These are phyloP conservation scores for Dysphania ambrosioides DNA, from an alignment of 148 eudicot genomes.

Conservation along the genomic window DNA sequence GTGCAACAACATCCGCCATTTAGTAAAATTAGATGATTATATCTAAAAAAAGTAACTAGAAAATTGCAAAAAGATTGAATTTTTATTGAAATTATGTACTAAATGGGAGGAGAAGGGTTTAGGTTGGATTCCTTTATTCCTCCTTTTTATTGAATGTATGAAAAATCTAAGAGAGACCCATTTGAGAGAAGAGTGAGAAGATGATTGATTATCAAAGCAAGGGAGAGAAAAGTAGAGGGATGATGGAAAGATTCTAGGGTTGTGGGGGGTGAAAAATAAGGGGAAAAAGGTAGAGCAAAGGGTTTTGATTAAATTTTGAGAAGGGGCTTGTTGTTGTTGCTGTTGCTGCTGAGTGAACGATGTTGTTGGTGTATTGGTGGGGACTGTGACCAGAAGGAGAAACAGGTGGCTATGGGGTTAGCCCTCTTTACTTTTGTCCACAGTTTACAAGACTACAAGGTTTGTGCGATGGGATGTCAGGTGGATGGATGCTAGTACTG, in stretches of 20 bases:
- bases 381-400: too few species aligned
- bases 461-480: too few species aligned
- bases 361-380: too few species aligned
- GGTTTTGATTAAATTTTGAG: not conserved
- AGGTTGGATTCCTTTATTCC: constrained; percentile 21
- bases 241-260: constrained; percentile 32
- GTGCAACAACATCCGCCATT: constrained; percentile 50
- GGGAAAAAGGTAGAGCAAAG: not conserved
- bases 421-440: too few species aligned
- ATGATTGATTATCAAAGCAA: constrained; percentile 12
- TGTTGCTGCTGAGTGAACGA: too few species aligned
- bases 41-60: constrained; percentile 7
- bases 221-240: not conserved
- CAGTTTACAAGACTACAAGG: too few species aligned
- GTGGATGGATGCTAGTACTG: too few species aligned
- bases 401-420: too few species aligned
- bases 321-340: too few species aligned
- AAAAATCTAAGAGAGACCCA: constrained; percentile 20
- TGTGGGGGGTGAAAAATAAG: not conserved
- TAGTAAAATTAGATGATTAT: constrained; percentile 13
- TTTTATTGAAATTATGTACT: not conserved
- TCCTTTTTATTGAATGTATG: not conserved
- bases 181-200: constrained; percentile 15
- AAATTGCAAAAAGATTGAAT: constrained; percentile 14
- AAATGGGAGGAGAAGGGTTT: not conserved